Evolutionary conservation across 192 early-diverging fungal species (phyloP).

Genomic region (Rhizophagus clarus): DNA sequence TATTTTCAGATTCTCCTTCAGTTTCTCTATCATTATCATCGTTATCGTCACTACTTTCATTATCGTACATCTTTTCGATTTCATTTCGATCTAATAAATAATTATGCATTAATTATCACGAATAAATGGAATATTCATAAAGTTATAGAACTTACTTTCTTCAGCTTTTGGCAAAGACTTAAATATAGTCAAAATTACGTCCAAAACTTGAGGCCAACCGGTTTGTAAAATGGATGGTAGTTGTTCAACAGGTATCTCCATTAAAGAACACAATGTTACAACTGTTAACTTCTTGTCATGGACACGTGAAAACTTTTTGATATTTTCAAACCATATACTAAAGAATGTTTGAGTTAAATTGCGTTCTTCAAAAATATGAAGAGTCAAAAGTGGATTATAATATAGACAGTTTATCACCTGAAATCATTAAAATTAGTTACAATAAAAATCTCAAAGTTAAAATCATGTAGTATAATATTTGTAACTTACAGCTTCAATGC

Average conservation of each 20-base stretch:
- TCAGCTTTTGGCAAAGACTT: slow-evolving; percentile 73
- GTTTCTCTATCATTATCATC: slow-evolving; percentile 52
- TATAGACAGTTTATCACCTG: slow-evolving; percentile 79
- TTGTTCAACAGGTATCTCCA: slow-evolving; percentile 70
- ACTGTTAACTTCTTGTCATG: slow-evolving; percentile 96
- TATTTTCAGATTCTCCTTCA: slow-evolving; percentile 57
- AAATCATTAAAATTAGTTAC: slow-evolving; percentile 24
- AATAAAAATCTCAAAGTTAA: neutral
- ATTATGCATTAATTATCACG: slow-evolving; percentile 19
- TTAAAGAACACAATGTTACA: slow-evolving; percentile 71
- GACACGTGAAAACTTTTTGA: slow-evolving; percentile 80
- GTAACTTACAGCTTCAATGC: slow-evolving; percentile 65
- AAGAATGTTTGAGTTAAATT: slow-evolving; percentile 79
- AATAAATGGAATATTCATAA: slow-evolving; percentile 24
- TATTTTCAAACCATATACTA: slow-evolving; percentile 71
- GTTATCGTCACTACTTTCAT: slow-evolving; percentile 54
- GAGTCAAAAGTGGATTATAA: slow-evolving; percentile 82
- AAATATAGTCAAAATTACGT: slow-evolving; percentile 72
- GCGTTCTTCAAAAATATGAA: slow-evolving; percentile 78
- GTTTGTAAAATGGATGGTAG: slow-evolving; percentile 72
- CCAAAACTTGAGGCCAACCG: slow-evolving; percentile 76
- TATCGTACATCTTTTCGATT: slow-evolving; percentile 53
- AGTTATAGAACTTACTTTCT: slow-evolving; percentile 46
- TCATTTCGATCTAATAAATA: slow-evolving; percentile 47
- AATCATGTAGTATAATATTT: neutral